A percentile compares a stretch with the other conserved stretches of the same genome.
phyloP scores from a whole-genome alignment of 2,329 filamentous ascomycete genomes.

The Cordyceps militaris region DNA sequence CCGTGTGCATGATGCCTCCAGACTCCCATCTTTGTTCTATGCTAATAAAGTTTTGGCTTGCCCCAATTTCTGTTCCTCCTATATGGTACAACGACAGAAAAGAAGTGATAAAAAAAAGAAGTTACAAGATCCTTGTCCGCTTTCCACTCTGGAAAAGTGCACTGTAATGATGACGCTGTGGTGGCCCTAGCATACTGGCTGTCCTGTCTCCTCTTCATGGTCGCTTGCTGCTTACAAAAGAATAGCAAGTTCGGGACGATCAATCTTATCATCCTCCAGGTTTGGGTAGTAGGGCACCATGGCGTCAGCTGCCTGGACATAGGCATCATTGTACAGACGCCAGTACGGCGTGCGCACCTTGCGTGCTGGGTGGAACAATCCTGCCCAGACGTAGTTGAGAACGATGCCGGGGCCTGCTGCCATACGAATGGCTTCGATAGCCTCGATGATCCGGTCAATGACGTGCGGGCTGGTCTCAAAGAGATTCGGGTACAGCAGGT shows the following conservation, averaged over 20 bases:
- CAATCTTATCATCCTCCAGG: conserved; percentile 71
- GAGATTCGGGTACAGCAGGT: conserved; percentile 90
- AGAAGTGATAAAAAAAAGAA: neutral
- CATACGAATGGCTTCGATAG: conserved; percentile 91
- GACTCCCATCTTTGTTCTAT: conserved; percentile 1
- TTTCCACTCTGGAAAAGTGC: neutral
- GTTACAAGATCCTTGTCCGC: neutral
- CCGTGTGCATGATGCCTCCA: conserved; percentile 2
- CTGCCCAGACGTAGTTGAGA: conserved; percentile 98
- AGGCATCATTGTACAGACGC: conserved; percentile 94
- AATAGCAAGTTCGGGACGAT: conserved; percentile 75
- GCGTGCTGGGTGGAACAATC: conserved; percentile 90
- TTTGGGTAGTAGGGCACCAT: conserved; percentile 96
- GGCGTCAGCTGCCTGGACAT: conserved; percentile 85
- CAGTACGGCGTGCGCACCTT: conserved; percentile 95
- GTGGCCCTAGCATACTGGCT: neutral
- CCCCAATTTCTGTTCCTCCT: neutral
- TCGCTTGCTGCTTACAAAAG: conserved; percentile 51
- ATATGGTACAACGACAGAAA: conserved; percentile 6
- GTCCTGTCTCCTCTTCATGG: neutral
- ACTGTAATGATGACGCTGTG: neutral
- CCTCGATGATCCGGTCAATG: conserved; percentile 95
- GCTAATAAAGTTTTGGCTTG: neutral
- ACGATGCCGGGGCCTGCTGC: conserved; percentile 86
- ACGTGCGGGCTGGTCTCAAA: conserved; percentile 98